phyloP scores from a whole-genome alignment of 257 asterid species.

The Lavandula angustifolia region DNA sequence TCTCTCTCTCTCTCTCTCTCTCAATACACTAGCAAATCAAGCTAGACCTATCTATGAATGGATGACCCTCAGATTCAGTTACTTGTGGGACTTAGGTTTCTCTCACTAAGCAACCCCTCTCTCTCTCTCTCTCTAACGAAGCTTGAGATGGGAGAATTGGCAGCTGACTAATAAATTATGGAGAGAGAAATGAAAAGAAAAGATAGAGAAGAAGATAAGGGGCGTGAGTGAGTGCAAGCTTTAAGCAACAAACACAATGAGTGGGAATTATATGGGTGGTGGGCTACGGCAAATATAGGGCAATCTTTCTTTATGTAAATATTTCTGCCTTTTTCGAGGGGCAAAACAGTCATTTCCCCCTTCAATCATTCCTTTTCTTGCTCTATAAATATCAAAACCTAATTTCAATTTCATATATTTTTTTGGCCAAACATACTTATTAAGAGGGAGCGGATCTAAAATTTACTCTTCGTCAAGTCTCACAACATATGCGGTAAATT shows the following conservation, averaged over 20 bases:
- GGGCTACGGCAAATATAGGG: slow-evolving; percentile 40
- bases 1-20: neutral
- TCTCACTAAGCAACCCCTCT: too few relatives aligned
- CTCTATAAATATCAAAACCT: too few relatives aligned
- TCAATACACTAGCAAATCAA: too few relatives aligned
- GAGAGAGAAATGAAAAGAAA: slow-evolving; percentile 25
- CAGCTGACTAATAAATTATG: slow-evolving; percentile 25
- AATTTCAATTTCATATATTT: too few relatives aligned
- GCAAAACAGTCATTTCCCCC: slow-evolving; percentile 21
- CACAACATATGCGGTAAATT: too few relatives aligned
- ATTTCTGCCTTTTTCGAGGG: slow-evolving; percentile 30
- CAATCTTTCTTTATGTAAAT: slow-evolving; percentile 31
- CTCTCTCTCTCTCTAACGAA: neutral
- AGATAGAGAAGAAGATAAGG: slow-evolving; percentile 22
- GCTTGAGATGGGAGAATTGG: slow-evolving; percentile 35
- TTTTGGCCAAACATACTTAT: too few relatives aligned
- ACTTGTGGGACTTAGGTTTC: slow-evolving; percentile 34
- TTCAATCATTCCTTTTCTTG: slow-evolving; percentile 22
- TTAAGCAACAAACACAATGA: slow-evolving; percentile 88
- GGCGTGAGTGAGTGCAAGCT: slow-evolving; percentile 55
- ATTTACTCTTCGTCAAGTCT: too few relatives aligned
- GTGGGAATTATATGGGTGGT: slow-evolving; percentile 60
- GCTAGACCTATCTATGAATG: too few relatives aligned
- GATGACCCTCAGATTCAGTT: too few relatives aligned
- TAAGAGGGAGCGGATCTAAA: too few relatives aligned